Evolutionary conservation across 129 eudicot species (phyloP).

Genomic region (Flaveria robusta): DNA sequence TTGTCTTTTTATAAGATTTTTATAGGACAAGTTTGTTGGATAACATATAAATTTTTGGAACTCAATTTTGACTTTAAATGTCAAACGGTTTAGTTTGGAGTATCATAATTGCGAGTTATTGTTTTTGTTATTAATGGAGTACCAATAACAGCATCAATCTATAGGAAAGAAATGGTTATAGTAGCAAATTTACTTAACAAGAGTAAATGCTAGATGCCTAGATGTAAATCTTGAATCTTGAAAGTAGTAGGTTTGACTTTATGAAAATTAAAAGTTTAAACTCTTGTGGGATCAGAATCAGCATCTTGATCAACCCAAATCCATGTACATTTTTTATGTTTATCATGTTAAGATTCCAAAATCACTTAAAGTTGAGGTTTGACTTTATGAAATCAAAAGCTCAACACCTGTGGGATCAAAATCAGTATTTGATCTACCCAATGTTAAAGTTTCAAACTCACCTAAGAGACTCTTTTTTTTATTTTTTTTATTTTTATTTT

Average conservation of each 20-base stretch:
- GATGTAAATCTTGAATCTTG: slow-evolving; percentile 16
- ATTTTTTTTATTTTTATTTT: too few relatives aligned
- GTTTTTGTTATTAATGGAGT: not conserved
- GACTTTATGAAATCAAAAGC: not conserved
- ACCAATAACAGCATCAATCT: not conserved
- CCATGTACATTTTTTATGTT: not conserved
- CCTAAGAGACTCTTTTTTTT: not conserved
- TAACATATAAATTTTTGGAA: too few relatives aligned
- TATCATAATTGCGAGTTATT: not conserved
- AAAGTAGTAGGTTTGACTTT: slow-evolving; percentile 15
- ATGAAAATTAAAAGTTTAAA: slow-evolving; percentile 1
- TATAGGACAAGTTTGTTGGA: not conserved
- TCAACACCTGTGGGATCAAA: not conserved
- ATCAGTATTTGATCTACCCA: slow-evolving; percentile 12
- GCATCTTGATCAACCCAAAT: slow-evolving; percentile 1
- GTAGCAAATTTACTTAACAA: not conserved
- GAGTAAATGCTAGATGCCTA: not conserved
- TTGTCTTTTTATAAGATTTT: not conserved
- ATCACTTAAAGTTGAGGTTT: not conserved
- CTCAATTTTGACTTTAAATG: slow-evolving; percentile 26
- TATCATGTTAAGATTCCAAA: slow-evolving; percentile 3
- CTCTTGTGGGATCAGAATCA: slow-evolving; percentile 10
- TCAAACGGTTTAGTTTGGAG: slow-evolving; percentile 5
- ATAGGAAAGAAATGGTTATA: not conserved
- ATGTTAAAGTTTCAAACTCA: not conserved